Base-by-base conservation (phyloP, 2,329 filamentous ascomycete genomes). In the Apiospora aurea region DNA sequence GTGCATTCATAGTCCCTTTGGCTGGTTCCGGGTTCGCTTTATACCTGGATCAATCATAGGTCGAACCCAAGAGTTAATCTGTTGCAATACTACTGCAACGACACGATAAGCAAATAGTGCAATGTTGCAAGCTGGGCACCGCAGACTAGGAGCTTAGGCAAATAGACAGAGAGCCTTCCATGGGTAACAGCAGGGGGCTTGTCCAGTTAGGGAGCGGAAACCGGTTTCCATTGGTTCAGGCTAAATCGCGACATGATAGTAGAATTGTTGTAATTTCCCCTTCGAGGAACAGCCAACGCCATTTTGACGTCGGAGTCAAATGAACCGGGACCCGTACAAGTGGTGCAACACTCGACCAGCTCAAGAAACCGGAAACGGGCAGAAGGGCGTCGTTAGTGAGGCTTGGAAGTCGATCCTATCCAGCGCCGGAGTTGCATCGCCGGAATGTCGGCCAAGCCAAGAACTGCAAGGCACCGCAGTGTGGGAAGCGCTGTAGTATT, bases 231-330 rank as follows among this genome's bases (percentile, higher is more conserved):
- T 64, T 41, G 57, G 57, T 64, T 41, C 57, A 64, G 57, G 57
- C 57, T 64, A 64, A 64, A 64, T 64, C 57, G 29, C 34, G 21
- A 41, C 34, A 18, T 41, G 57, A 64, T 64, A 64, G 57, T n/a
- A 41, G 21, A 4, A 4, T 2, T 64, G 4, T 41, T 3, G 1
- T 41, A 41, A 13, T n/a, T 8, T 8, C 18, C 57, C 29, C 8
- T n/a, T 64, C 41, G 10, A 3, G 57, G 34, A 41, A 64, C 34
- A 18, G 29, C 57, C 57, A 18, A 64, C 8, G 34, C 41, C 34
- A n/a, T 18, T 41, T 64, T 38, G 57, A 41, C 34, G 57, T n/a
- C 57, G 21, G 34, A 64, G n/a, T 64, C 16, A 64, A 21, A 41
- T 64, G 57, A 64, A n/a, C 57, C 57, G 57, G 57, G 41, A 24